Evolutionary conservation across 2,329 filamentous ascomycete genomes (phyloP), one percentile per base, ranked within the genome.

Genomic region (Seiridium cupressi): DNA sequence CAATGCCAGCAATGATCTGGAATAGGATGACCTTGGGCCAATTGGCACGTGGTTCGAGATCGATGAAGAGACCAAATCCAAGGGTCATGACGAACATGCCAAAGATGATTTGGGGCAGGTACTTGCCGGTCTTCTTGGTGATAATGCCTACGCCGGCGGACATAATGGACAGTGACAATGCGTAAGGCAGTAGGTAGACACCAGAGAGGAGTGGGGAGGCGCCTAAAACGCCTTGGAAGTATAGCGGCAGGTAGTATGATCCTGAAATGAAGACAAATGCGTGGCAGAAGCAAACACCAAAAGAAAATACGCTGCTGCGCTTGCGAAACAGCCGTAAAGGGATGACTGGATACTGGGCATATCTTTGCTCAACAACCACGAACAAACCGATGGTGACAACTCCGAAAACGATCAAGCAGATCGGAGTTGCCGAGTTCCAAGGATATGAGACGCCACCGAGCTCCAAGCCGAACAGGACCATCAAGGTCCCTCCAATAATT

Each of bases 391-490:
- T 80, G 10, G 82, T 81, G 35, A 90, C 60, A 32, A 85, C 69
- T 31, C 92, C 92, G 65, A 94, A 92, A 54, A 94, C 77, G 64
- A 96, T 81, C 35, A 96, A 81, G 68, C 90, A 93, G 66, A 96
- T 82, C 38, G 93, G 89, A 1, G 85, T 88, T 1, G 89, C 81
- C 0, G 90, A 93, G 57, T 77, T 75, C 92, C 92, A 96, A 1
- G 93, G 89, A 64, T 85, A 86, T 31, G 81, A 81, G 56, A 92
- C 84, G 54, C 92, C 93, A 58, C 93, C 93, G 63, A 94, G 92
- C 70, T 96, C 89, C 9, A 97, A 84, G 0, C 92, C 93, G 47
- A 97, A 86, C 3, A 97, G 84, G 64, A 96, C 81, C 91, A 96
- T 94, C 26, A 96, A 79, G 0, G 91, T 93, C 26, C 89, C 91